Conservation (phyloP, 768 basidiomycete species). For the Pleurotus salmoneostramineus region DNA sequence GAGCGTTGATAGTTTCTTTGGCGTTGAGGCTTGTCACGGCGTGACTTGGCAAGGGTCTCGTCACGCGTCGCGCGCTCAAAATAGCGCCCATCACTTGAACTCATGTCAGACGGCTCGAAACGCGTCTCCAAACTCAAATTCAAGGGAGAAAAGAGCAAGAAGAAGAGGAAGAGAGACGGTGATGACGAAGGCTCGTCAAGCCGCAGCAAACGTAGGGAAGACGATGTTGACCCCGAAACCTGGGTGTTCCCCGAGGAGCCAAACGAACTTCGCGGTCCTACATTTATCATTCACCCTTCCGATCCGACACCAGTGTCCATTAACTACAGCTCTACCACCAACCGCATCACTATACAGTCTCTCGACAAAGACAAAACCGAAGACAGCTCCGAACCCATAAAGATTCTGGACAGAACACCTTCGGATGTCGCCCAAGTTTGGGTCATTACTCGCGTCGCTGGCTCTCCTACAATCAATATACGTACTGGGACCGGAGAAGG, state of each 20-base stretch:
- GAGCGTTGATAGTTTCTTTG: conserved; percentile 16
- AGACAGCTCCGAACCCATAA: conserved; percentile 36
- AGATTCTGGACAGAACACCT: conserved; percentile 64
- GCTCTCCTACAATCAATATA: conserved; percentile 80
- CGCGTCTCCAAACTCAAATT: conserved; percentile 77
- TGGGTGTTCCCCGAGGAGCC: conserved; percentile 77
- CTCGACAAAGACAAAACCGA: conserved; percentile 58
- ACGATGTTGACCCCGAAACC: conserved; percentile 65
- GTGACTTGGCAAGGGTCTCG: conserved; percentile 31
- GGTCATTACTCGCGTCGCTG: conserved; percentile 85
- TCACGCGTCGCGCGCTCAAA: neutral
- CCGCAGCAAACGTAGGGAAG: conserved; percentile 44
- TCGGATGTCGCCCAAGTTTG: conserved; percentile 87
- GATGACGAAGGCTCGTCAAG: conserved; percentile 42
- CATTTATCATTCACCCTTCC: conserved; percentile 80
- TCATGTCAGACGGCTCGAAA: conserved; percentile 24
- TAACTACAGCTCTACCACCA: conserved; percentile 75
- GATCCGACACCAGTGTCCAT: conserved; percentile 74
- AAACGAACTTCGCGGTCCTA: conserved; percentile 80
- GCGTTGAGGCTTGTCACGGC: conserved; percentile 10
- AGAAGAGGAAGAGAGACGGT: conserved; percentile 71
- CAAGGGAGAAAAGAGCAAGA: conserved; percentile 83
- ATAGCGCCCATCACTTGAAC: neutral
- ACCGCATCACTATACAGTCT: conserved; percentile 60
- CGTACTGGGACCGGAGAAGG: conserved; percentile 86